Conservation (phyloP, 2,329 filamentous ascomycete genomes). For the Epicoccum sorghinum region DNA sequence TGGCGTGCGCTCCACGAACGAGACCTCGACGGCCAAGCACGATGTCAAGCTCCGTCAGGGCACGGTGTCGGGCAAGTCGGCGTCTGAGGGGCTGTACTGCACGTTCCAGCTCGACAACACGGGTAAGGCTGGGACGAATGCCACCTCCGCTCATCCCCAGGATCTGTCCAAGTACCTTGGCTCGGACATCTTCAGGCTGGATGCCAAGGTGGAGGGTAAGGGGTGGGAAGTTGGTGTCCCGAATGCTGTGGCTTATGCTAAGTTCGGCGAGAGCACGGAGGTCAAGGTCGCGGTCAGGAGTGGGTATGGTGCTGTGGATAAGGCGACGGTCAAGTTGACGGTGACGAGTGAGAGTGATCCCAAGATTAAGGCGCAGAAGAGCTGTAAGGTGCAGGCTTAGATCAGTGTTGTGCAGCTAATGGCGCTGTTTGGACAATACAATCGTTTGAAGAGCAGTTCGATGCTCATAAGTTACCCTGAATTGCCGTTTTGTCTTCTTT, state of each 20-base stretch:
- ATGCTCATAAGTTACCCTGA: too few species aligned
- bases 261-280: constrained; percentile 49
- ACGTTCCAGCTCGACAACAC: constrained; percentile 57
- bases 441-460: background rate
- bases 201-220: constrained; percentile 50
- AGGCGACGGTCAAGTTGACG: constrained; percentile 52
- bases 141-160: constrained; percentile 33
- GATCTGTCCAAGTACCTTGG: constrained; percentile 50
- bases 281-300: constrained; percentile 53
- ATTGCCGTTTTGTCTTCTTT: background rate
- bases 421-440: background rate
- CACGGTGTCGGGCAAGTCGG: constrained; percentile 32
- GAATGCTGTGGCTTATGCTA: constrained; percentile 48
- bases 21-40: constrained; percentile 39
- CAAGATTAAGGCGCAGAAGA: constrained; percentile 19
- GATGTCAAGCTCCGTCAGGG: constrained; percentile 51
- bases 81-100: constrained; percentile 51
- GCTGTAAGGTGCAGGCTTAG: constrained; percentile 12
- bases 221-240: constrained; percentile 56
- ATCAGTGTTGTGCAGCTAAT: background rate
- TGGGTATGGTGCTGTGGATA: constrained; percentile 33
- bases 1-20: constrained; percentile 53
- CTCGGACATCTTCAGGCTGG: constrained; percentile 58
- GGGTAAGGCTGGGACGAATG: constrained; percentile 38
- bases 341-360: constrained; percentile 56